Conservation (phyloP, 192 early-diverging fungal species). For the Backusella macrospora region DNA sequence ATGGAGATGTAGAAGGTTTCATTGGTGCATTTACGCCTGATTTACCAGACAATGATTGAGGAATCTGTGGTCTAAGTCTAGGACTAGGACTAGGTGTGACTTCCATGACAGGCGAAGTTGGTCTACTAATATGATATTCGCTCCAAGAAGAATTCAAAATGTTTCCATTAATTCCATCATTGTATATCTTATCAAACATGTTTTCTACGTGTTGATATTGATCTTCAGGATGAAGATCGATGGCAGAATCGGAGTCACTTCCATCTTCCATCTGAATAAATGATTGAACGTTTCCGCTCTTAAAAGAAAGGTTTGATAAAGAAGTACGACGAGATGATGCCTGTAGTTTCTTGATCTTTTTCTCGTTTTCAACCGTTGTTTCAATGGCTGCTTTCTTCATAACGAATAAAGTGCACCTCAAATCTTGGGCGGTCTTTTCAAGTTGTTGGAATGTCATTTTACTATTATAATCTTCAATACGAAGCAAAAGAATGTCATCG, state of each 20-base stretch:
- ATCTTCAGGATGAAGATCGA: constrained; percentile 26
- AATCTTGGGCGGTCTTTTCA: constrained; percentile 54
- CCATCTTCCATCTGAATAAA: neutral
- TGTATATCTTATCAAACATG: constrained; percentile 42
- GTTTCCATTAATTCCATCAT: constrained; percentile 32
- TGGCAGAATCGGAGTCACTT: constrained; percentile 33
- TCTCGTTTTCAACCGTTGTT: constrained; percentile 40
- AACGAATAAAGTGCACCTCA: constrained; percentile 52
- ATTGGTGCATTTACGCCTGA: neutral
- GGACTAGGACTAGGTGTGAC: constrained; percentile 15
- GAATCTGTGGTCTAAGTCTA: neutral
- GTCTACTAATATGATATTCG: neutral
- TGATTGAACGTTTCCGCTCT: neutral
- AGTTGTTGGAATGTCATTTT: constrained; percentile 48
- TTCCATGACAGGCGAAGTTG: neutral
- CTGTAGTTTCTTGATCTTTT: constrained; percentile 30
- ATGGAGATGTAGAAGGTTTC: constrained; percentile 29
- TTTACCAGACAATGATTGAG: neutral
- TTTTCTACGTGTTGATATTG: constrained; percentile 18
- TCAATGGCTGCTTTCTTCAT: constrained; percentile 62
- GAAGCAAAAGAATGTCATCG: constrained; percentile 56
- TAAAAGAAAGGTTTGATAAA: neutral
- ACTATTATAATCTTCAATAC: constrained; percentile 46
- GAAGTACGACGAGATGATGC: constrained; percentile 20
- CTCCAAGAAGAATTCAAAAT: constrained; percentile 1